Base-by-base conservation (phyloP, 768 basidiomycete genomes). In the Pleurotus tuoliensis region DNA sequence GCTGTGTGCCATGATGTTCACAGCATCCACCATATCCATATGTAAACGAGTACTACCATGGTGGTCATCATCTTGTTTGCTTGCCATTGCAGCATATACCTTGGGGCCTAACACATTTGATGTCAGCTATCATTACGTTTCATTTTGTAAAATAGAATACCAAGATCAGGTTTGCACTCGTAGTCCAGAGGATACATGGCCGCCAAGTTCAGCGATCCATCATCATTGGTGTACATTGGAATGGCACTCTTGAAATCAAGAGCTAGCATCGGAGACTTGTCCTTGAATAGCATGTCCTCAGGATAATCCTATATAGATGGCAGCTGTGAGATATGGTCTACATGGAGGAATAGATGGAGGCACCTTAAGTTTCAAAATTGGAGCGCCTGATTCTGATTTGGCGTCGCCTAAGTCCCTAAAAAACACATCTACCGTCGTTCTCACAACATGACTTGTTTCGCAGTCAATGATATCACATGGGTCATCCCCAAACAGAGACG, bases 1-100 rank as follows among this genome's bases (percentile, higher is more conserved):
- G 5, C 88, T 87, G 24, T 15, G 79, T 3, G 83, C 71, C 82
- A 89, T 82, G 59, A 90, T 74, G 67, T 90, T 90, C 57, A 89
- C 70, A 5, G 88, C 87, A 60, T 86, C 86, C 2, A 82, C 82
- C 73, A 86, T 82, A 66, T 84, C 84, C 82, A 88, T 84, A 60
- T 89, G 87, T 43, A 89, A 69, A 58, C 83, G 73, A 5, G 88
- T 89, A 16, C 83, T 80, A 3, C 87, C 87, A 60, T 81, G 76
- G 59, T 80, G 82, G 2, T 79, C 81, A 38, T 69, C 63, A 3
- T 64, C 62, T 61, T 86, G 81, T 39, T 70, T 72, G 3, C 80
- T 82, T 15, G 77, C 77, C 68, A 84, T 81, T 0, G 87, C 86
- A 60, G 83, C 86, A 66, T 89, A 89, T 82, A 87, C 79, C 67